phyloP scores from a whole-genome alignment of 495 filamentous ascomycete genomes.

The Trichoderma reesei region DNA sequence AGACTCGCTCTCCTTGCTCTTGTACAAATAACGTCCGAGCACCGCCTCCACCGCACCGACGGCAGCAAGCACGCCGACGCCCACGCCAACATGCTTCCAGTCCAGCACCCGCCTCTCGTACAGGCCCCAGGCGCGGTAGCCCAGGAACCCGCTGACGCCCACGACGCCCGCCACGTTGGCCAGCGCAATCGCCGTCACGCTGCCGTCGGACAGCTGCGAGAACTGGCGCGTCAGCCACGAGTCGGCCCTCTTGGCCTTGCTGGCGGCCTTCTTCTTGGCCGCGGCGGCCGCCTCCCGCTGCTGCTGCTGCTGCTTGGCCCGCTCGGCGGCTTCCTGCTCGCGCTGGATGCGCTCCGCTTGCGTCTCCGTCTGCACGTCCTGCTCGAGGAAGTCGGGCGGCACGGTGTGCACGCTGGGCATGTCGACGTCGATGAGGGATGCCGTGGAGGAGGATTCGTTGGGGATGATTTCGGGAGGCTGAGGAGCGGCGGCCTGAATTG shows the following conservation, averaged over 20 bases:
- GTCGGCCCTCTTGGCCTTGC: conserved; percentile 27
- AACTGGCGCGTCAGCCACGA: conserved; percentile 29
- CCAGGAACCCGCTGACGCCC: conserved; percentile 35
- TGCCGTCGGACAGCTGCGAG: conserved; percentile 22
- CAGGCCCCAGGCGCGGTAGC: conserved; percentile 36
- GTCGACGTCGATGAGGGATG: conserved; percentile 70
- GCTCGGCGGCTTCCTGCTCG: conserved; percentile 27
- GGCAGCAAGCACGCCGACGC: conserved; percentile 39
- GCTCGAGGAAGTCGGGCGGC: conserved; percentile 53
- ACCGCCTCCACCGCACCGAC: conserved; percentile 34
- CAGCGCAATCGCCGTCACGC: conserved; percentile 25
- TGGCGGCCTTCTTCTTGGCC: conserved; percentile 39
- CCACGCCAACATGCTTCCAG: conserved; percentile 59
- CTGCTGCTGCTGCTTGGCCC: conserved; percentile 27
- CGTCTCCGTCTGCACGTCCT: conserved; percentile 60
- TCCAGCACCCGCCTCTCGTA: conserved; percentile 57
- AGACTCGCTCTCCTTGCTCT: conserved; percentile 7
- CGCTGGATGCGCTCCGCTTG: conserved; percentile 57
- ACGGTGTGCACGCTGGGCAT: conserved; percentile 59
- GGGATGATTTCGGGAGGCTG: conserved; percentile 53
- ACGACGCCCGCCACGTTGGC: conserved; percentile 34
- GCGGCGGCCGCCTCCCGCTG: conserved; percentile 10
- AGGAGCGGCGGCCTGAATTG: conserved; percentile 48
- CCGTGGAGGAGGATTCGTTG: conserved; percentile 44
- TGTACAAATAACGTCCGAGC: conserved; percentile 25